Percentiles rank a stretch among this genome's conserved stretches.
Conservation (phyloP, 352 stramenopile species). For the Aphanomyces stellatus region DNA sequence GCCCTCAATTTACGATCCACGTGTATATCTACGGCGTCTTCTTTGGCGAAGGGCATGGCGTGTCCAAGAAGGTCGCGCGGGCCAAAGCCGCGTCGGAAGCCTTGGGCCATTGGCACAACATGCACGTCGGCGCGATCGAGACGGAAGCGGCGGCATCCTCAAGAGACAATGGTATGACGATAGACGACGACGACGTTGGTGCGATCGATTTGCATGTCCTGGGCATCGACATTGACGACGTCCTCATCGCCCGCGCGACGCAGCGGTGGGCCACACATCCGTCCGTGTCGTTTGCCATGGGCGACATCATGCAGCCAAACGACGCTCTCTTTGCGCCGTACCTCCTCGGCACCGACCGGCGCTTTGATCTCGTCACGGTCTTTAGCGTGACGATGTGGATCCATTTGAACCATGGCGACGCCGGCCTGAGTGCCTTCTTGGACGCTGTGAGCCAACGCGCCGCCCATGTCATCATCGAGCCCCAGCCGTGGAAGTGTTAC, state of each 20-base stretch:
- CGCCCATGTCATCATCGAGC: constrained; percentile 66
- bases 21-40: constrained; percentile 40
- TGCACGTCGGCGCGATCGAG: neutral
- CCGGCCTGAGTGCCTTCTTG: constrained; percentile 65
- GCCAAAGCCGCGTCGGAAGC: constrained; percentile 42
- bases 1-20: constrained; percentile 51
- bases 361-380: constrained; percentile 62
- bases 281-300: constrained; percentile 45
- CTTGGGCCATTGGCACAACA: neutral
- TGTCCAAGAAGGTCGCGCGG: constrained; percentile 79
- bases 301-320: constrained; percentile 42
- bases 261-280: constrained; percentile 30
- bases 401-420: constrained; percentile 77
- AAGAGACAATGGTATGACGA: constrained; percentile 3
- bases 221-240: constrained; percentile 63
- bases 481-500: constrained; percentile 82
- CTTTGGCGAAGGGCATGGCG: constrained; percentile 43
- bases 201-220: constrained; percentile 28
- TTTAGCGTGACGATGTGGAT: constrained; percentile 88
- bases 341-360: constrained; percentile 13
- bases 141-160: too few species aligned
- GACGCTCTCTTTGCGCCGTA: constrained; percentile 37
- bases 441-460: constrained; percentile 49
- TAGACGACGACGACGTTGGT: constrained; percentile 28
- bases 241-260: constrained; percentile 45